Conservation (phyloP, 192 early-diverging fungal species). For the Thamnidium elegans region DNA sequence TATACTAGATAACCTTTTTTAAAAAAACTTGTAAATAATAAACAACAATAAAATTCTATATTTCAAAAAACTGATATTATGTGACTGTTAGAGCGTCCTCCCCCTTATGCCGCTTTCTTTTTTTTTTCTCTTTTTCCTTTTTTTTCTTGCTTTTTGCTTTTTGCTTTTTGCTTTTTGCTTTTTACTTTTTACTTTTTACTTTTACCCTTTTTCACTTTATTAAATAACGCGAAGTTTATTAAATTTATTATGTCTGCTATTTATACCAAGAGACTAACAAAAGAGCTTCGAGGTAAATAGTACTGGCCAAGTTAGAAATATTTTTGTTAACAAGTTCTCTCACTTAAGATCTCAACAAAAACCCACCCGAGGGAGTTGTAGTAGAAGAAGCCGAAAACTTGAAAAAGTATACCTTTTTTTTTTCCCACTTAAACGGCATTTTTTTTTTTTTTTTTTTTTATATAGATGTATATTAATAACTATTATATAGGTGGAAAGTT, state of each 20-base stretch:
- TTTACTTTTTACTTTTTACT: no score
- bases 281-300: slow-evolving; percentile 48
- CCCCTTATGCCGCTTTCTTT: no score
- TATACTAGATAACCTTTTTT: background rate
- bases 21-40: no score
- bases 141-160: no score
- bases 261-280: slow-evolving; percentile 49
- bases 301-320: background rate
- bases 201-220: no score
- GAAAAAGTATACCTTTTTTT: slow-evolving; percentile 38
- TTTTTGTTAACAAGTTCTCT: no score
- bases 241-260: slow-evolving; percentile 17
- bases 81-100: no score
- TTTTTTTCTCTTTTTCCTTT: no score
- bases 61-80: no score
- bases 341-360: slow-evolving; percentile 46
- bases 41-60: no score
- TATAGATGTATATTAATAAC: background rate
- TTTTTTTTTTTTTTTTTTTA: background rate
- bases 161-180: no score
- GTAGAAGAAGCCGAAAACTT: slow-evolving; percentile 53
- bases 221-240: no score
- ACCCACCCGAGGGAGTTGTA: slow-evolving; percentile 50
- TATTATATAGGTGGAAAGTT: slow-evolving; percentile 58
- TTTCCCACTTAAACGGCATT: background rate